Base-by-base conservation (phyloP, 2,329 filamentous ascomycete genomes). In the Aspergillus pseudotamarii region DNA sequence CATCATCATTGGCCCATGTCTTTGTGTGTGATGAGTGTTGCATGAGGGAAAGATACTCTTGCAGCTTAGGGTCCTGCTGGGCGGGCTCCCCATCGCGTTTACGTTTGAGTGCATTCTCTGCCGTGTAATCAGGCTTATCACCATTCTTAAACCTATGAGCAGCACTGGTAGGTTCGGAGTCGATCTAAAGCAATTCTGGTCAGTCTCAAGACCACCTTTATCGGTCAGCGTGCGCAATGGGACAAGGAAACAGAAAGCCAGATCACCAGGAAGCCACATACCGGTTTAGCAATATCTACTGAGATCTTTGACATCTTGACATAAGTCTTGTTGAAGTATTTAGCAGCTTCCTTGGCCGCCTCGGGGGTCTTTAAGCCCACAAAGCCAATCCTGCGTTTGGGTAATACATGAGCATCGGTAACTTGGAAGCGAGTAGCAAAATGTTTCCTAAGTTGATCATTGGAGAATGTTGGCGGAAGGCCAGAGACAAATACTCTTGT, bases 271-370 rank as follows among this genome's bases (percentile, higher is more conserved):
- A 43, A 57, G 57, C 38, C 59, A 79, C 86, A 75, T 82, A 96
- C 91, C 64, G 95, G 90, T 76, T 87, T 89, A 61, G 95, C 95
- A 73, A 95, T 82, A 81, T 97, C 94, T 66, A 97, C 95, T 34
- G 85, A 86, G 72, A 99, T 93, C 82, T 90, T 96, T 62, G 94
- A 97, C 91, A 97, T 95, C 71, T 93, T 92, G 72, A 99, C 93
- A 80, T 93, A 99, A 67, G 94, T 90, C 76, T 88, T 92, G 83
- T 99, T 94, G 84, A 97, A 97, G 82, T 97, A 96, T 79, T 92
- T 94, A 76, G 96, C 91, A 51, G 95, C 94, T 74, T 89, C 87
- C 62, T 87, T 83, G 61, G 95, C 95, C 75, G 92, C 90, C 66
- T 94, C 88, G 16, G 91, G 83, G 58, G 87, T 91, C 80, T 92